Evolutionary conservation across 805 yeast species (phyloP).

Genomic region (Isabelozyma pseudorhagii): DNA sequence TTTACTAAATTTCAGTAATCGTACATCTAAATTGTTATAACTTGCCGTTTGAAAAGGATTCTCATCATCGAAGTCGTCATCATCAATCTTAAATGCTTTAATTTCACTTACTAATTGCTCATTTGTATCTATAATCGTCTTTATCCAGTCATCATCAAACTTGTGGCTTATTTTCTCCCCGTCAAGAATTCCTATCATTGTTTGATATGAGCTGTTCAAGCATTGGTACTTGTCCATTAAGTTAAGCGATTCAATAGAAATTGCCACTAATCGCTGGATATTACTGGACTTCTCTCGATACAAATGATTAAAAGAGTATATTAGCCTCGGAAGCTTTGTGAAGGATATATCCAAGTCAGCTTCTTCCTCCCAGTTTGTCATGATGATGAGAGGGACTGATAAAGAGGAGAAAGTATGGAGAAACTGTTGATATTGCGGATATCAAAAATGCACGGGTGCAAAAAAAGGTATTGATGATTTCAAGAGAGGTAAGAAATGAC

Average conservation of each 20-base stretch:
- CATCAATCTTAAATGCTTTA: background rate
- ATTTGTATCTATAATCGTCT: slow-evolving; percentile 3
- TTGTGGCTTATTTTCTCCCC: slow-evolving; percentile 2
- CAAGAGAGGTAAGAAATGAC: too few relatives aligned
- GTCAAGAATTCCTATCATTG: slow-evolving; percentile 5
- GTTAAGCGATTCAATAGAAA: slow-evolving; percentile 2
- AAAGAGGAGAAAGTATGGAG: background rate
- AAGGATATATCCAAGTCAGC: slow-evolving; percentile 2
- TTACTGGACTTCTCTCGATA: background rate
- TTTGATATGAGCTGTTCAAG: slow-evolving; percentile 14
- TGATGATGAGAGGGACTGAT: background rate
- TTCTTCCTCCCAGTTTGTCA: background rate
- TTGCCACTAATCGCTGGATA: background rate
- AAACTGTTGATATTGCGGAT: background rate
- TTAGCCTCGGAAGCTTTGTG: slow-evolving; percentile 8
- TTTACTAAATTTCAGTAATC: background rate
- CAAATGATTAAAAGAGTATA: slow-evolving; percentile 3
- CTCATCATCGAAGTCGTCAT: background rate
- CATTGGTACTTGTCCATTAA: slow-evolving; percentile 23
- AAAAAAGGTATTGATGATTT: too few relatives aligned
- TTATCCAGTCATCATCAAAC: slow-evolving; percentile 8
- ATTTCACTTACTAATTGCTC: background rate
- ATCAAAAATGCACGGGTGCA: too few relatives aligned
- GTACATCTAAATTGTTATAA: background rate
- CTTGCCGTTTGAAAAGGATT: background rate